phyloP scores from a whole-genome alignment of 345 rosid species.

The Eutrema japonicum region DNA sequence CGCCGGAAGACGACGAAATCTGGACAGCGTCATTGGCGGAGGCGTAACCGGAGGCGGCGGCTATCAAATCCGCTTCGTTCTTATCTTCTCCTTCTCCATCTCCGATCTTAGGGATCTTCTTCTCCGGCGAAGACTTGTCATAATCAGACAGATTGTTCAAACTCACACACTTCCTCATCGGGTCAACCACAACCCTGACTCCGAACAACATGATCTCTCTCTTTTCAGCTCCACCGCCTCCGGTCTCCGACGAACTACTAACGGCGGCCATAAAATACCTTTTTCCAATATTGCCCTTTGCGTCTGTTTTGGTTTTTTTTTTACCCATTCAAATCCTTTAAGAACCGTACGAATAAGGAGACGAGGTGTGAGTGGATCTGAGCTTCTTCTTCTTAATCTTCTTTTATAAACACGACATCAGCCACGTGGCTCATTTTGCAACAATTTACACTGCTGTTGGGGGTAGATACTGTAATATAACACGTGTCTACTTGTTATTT shows the following conservation, averaged over 20 bases:
- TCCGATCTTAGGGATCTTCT: constrained; percentile 40
- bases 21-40: constrained; percentile 84
- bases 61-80: constrained; percentile 27
- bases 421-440: constrained; percentile 31
- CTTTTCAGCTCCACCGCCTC: constrained; percentile 24
- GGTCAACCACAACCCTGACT: constrained; percentile 85
- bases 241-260: constrained; percentile 44
- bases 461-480: neutral
- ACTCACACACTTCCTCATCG: constrained; percentile 92
- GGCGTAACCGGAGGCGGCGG: constrained; percentile 58
- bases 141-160: constrained; percentile 90
- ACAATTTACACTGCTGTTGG: constrained; percentile 4
- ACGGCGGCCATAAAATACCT: constrained; percentile 37
- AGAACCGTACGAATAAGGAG: constrained; percentile 22
- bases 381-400: constrained; percentile 11
- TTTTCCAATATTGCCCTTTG: constrained; percentile 34
- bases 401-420: neutral
- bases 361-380: constrained; percentile 40
- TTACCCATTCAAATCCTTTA: constrained; percentile 34
- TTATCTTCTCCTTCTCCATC: constrained; percentile 37
- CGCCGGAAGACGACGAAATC: constrained; percentile 47
- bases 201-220: constrained; percentile 91
- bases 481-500: neutral
- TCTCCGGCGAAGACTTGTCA: constrained; percentile 51
- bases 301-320: constrained; percentile 31